These are phyloP conservation scores for Populus ilicifolia DNA, from an alignment of 345 rosid species.

Conservation along the genomic window DNA sequence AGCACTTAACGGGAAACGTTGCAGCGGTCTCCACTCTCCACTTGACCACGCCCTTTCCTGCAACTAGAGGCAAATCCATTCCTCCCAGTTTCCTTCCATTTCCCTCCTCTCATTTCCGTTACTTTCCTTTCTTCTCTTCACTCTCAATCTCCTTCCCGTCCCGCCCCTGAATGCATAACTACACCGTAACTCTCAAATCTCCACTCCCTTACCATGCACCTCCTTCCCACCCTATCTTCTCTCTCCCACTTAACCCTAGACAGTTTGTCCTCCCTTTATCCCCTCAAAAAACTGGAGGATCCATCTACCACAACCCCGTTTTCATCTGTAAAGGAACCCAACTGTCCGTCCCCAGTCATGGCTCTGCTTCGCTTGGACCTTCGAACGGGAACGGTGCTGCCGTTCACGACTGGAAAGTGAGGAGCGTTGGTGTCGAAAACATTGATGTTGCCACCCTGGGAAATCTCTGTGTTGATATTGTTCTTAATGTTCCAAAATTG, in stretches of 20 bases:
- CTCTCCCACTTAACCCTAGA: constrained; percentile 39
- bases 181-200: constrained; percentile 36
- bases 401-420: constrained; percentile 14
- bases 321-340: constrained; percentile 32
- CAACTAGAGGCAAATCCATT: neutral
- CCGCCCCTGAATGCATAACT: constrained; percentile 42
- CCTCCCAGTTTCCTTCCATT: neutral
- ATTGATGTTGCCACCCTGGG: constrained; percentile 82
- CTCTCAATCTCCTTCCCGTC: neutral
- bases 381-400: constrained; percentile 3
- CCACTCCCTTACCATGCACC: constrained; percentile 32
- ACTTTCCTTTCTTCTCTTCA: neutral
- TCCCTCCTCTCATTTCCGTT: neutral
- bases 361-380: constrained; percentile 22
- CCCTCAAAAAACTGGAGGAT: constrained; percentile 11
- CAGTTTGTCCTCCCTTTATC: constrained; percentile 14
- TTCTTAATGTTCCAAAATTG: constrained; percentile 71
- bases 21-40: neutral
- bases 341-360: constrained; percentile 27
- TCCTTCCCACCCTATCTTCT: constrained; percentile 13
- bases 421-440: constrained; percentile 31
- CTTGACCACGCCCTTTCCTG: neutral
- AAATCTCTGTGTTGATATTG: constrained; percentile 91
- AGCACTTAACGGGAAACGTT: neutral
- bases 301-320: constrained; percentile 1